These are phyloP conservation scores for Pseudogymnoascus sp. DNA, from an alignment of 2,329 filamentous ascomycete genomes.

Conservation along the genomic window DNA sequence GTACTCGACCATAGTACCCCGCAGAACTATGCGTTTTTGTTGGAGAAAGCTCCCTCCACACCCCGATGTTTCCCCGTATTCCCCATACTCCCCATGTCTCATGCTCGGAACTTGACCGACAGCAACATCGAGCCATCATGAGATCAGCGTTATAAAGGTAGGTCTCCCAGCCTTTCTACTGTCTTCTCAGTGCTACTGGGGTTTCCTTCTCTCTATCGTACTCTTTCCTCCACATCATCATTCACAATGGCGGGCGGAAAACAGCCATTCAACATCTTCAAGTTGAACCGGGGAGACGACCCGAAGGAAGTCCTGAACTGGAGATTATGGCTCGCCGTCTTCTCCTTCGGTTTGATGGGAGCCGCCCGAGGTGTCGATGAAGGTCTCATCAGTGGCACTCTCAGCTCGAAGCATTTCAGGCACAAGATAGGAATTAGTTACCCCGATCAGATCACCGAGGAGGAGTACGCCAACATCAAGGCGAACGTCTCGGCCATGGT, in stretches of 20 bases:
- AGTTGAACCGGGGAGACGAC: constrained; percentile 55
- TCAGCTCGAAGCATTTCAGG: constrained; percentile 61
- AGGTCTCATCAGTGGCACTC: constrained; percentile 67
- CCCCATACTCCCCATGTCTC: background rate
- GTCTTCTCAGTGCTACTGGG: background rate
- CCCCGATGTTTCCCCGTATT: background rate
- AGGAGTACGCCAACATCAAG: constrained; percentile 60
- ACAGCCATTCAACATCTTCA: constrained; percentile 58
- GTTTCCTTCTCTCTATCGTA: background rate
- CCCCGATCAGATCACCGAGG: constrained; percentile 35
- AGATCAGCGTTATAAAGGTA: constrained; percentile 3
- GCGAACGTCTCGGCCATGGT: constrained; percentile 78
- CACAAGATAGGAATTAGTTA: constrained; percentile 49
- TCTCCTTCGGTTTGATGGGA: constrained; percentile 69
- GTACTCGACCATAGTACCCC: background rate
- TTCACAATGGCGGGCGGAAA: constrained; percentile 44
- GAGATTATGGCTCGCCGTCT: constrained; percentile 69
- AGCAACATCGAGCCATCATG: background rate
- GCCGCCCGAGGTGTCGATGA: constrained; percentile 76
- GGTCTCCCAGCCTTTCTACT: background rate
- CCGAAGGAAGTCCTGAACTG: constrained; percentile 69
- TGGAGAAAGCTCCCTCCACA: background rate
- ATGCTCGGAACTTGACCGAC: background rate
- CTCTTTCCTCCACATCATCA: background rate
- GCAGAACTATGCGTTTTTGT: background rate